A percentile compares a stretch with the other conserved stretches of the same genome.
phyloP scores from a whole-genome alignment of 1,284 basidiomycete species.

The Afroboletus lepidellus region DNA sequence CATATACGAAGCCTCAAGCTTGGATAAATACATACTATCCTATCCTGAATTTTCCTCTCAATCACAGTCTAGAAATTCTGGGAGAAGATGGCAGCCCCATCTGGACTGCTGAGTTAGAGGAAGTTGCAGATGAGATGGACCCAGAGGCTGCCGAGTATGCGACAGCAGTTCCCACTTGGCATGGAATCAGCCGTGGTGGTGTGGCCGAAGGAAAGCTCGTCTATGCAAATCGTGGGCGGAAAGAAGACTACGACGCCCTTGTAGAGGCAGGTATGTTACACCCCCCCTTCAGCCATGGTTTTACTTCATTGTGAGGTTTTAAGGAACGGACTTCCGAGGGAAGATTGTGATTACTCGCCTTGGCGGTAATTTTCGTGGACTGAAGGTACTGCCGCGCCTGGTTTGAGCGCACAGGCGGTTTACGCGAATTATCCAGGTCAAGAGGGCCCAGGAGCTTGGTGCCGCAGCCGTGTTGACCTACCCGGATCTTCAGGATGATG shows the following conservation, averaged over 20 bases:
- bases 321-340: slow-evolving; percentile 62
- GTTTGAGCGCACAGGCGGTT: not conserved
- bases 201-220: slow-evolving; percentile 57
- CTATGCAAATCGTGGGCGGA: slow-evolving; percentile 66
- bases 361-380: slow-evolving; percentile 67
- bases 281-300: not conserved
- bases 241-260: slow-evolving; percentile 42
- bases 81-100: slow-evolving; percentile 42
- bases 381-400: slow-evolving; percentile 44
- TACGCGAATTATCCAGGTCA: slow-evolving; percentile 40
- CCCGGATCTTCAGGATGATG: slow-evolving; percentile 75
- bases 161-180: slow-evolving; percentile 45
- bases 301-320: slow-evolving; percentile 1
- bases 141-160: slow-evolving; percentile 47
- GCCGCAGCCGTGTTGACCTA: slow-evolving; percentile 64
- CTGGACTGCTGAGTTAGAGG: slow-evolving; percentile 55
- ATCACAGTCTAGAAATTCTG: slow-evolving; percentile 48
- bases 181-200: slow-evolving; percentile 51
- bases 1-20: slow-evolving; percentile 42
- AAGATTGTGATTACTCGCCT: slow-evolving; percentile 72
- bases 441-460: slow-evolving; percentile 71
- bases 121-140: slow-evolving; percentile 47
- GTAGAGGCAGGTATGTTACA: slow-evolving; percentile 26
- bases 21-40: slow-evolving; percentile 71
- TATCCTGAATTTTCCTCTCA: slow-evolving; percentile 59